A percentile compares a stretch with the other conserved stretches of the same genome.
phyloP scores from a whole-genome alignment of 1,284 basidiomycete genomes.

The Ustilago lituana region DNA sequence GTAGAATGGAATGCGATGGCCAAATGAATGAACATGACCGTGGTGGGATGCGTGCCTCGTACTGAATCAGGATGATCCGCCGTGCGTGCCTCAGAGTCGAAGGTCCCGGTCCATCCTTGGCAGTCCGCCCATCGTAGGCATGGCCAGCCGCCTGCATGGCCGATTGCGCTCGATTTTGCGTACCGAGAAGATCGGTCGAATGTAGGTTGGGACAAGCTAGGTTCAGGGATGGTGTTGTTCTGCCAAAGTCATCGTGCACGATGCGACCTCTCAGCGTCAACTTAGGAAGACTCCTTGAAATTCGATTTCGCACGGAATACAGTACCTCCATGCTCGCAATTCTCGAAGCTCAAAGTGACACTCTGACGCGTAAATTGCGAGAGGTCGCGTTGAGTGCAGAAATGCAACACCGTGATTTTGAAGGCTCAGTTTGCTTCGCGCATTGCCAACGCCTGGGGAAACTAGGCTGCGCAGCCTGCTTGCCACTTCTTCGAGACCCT shows the following conservation, averaged over 20 bases:
- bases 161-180: no score
- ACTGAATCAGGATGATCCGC: conserved; percentile 34
- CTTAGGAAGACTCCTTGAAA: no score
- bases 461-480: no score
- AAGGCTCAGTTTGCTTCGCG: conserved; percentile 22
- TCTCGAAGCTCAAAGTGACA: no score
- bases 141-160: neutral
- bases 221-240: neutral
- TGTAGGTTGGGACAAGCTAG: no score
- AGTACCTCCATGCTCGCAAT: neutral
- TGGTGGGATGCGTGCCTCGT: conserved; percentile 39
- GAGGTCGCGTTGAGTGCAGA: conserved; percentile 2
- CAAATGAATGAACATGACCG: conserved; percentile 35
- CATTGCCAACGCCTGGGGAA: no score
- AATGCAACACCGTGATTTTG: conserved; percentile 33
- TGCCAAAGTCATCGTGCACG: neutral
- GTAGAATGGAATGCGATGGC: conserved; percentile 20
- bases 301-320: conserved; percentile 29
- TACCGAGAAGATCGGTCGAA: no score
- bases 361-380: conserved; percentile 38
- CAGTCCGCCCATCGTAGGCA: neutral
- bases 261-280: no score
- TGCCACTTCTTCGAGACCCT: conserved; percentile 1
- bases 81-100: conserved; percentile 25
- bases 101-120: conserved; percentile 19